phyloP scores from a whole-genome alignment of 2,329 filamentous ascomycete genomes.

The Aplosporella prunicola region DNA sequence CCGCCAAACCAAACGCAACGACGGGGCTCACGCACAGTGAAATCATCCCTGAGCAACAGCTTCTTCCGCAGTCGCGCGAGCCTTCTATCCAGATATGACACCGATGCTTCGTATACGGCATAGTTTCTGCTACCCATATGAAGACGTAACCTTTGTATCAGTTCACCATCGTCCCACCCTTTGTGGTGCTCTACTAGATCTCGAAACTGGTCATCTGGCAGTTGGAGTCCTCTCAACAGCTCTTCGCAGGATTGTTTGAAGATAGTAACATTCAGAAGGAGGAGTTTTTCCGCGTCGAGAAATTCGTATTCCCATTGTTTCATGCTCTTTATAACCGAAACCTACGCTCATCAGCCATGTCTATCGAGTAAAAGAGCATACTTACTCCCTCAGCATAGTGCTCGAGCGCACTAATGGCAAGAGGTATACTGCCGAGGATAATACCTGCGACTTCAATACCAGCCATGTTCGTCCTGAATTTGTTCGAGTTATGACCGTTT shows the following conservation, averaged over 20 bases:
- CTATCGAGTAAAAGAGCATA: background rate
- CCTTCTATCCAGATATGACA: too few species aligned
- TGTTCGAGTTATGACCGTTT: background rate
- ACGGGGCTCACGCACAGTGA: too few species aligned
- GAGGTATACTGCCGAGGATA: conserved; percentile 14
- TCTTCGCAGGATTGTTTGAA: conserved; percentile 12
- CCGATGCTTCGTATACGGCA: too few species aligned
- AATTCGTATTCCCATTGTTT: conserved; percentile 10
- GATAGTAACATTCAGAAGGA: conserved; percentile 5
- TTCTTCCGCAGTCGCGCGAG: too few species aligned
- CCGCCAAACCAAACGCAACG: too few species aligned
- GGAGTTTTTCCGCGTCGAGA: conserved; percentile 4
- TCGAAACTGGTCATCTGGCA: conserved; percentile 6
- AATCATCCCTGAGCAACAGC: too few species aligned
- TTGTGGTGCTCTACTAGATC: conserved; percentile 2
- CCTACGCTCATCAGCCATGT: conserved; percentile 1
- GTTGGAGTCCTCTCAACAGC: conserved; percentile 2
- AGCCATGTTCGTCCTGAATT: conserved; percentile 9
- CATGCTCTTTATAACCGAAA: conserved; percentile 12
- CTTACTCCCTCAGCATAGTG: conserved; percentile 11
- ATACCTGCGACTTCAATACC: conserved; percentile 15
- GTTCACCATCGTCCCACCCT: conserved; percentile 6
- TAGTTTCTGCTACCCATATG: too few species aligned
- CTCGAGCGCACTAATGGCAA: conserved; percentile 13
- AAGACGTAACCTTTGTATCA: too few species aligned